phyloP scores from a whole-genome alignment of 345 rosid genomes.

The Syzygium aromaticum region DNA sequence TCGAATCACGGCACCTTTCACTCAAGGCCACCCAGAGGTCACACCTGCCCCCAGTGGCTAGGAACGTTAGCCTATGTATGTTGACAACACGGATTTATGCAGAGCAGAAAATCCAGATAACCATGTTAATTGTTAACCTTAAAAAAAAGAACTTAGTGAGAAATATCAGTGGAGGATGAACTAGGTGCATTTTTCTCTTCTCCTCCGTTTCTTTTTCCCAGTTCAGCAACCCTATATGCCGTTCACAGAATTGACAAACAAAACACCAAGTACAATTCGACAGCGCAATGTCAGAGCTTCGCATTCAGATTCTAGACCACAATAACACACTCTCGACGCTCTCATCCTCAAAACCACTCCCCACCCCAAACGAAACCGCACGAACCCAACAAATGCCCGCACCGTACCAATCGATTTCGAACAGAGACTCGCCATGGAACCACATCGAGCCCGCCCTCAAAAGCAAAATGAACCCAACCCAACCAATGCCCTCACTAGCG shows the following conservation, averaged over 20 bases:
- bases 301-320: background rate
- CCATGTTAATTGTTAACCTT: background rate
- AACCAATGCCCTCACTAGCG: accelerated
- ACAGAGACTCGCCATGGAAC: background rate
- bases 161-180: background rate
- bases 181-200: background rate
- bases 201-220: background rate
- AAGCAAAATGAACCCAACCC: background rate
- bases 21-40: background rate
- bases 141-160: background rate
- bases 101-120: background rate
- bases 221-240: background rate
- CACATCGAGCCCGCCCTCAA: background rate
- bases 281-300: background rate
- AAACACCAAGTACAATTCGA: background rate
- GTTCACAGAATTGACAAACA: background rate
- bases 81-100: background rate
- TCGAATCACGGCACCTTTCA: background rate
- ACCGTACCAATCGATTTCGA: background rate
- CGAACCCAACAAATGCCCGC: background rate
- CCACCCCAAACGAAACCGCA: background rate
- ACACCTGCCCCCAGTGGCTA: background rate
- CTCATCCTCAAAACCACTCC: background rate
- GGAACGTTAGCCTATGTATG: background rate
- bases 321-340: background rate